A percentile compares a stretch with the other conserved stretches of the same genome.
These are phyloP conservation scores for Avena sativa DNA, from an alignment of 176 grass and related monocot species.

Conservation along the genomic window DNA sequence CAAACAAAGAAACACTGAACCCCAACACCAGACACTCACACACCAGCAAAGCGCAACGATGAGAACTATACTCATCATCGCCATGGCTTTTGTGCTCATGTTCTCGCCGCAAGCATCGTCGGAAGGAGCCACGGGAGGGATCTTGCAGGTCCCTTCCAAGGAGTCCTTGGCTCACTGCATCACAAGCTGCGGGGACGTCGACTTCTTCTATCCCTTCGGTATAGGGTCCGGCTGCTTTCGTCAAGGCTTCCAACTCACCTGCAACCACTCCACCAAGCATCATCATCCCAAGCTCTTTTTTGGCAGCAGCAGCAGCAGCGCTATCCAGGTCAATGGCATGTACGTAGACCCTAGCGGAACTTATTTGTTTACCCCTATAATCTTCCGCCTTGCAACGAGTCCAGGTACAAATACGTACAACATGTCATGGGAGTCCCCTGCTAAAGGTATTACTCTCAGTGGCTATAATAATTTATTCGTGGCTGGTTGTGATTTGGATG, in stretches of 20 bases:
- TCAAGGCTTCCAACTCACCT: too few relatives aligned
- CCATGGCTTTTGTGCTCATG: not conserved
- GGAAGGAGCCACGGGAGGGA: not conserved
- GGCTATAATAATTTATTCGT: rapidly evolving
- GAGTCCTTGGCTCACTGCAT: too few relatives aligned
- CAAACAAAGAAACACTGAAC: not conserved
- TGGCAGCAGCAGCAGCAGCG: not conserved
- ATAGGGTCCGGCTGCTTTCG: not conserved
- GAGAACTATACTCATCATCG: not conserved
- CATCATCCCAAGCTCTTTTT: constrained; percentile 1
- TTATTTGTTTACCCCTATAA: not conserved
- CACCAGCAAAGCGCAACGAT: not conserved
- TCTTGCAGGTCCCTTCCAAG: not conserved
- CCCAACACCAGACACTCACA: not conserved
- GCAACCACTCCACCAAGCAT: too few relatives aligned
- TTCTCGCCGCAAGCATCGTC: not conserved
- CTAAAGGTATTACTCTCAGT: rapidly evolving
- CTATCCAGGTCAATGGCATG: not conserved
- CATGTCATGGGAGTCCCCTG: not conserved
- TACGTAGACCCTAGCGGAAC: rapidly evolving
- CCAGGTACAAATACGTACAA: not conserved
- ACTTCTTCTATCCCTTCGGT: not conserved
- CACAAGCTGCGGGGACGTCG: too few relatives aligned
- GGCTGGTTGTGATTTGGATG: not conserved
- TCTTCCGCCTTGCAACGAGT: not conserved